phyloP scores from a whole-genome alignment of 2,329 filamentous ascomycete genomes.

The Fusarium sulawesiense region DNA sequence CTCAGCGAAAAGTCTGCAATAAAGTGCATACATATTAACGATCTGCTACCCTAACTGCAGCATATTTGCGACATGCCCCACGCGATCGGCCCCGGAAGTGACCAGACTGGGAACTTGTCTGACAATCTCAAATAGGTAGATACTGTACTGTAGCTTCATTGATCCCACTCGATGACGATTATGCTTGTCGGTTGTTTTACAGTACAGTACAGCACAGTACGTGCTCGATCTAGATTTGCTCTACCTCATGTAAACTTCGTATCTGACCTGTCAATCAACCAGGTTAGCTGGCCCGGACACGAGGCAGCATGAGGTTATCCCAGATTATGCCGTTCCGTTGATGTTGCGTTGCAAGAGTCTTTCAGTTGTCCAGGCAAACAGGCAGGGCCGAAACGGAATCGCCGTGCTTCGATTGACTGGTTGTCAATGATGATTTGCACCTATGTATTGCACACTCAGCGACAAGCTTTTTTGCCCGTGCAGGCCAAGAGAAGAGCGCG shows the following conservation, averaged over 20 bases:
- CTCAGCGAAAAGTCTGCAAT: not conserved
- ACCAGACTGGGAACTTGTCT: slow-evolving; percentile 29
- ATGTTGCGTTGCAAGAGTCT: slow-evolving; percentile 7
- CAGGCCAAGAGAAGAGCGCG: slow-evolving; percentile 1
- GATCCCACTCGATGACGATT: slow-evolving; percentile 31
- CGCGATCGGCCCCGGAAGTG: slow-evolving; percentile 32
- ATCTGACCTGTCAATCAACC: slow-evolving; percentile 10
- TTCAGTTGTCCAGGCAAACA: slow-evolving; percentile 4
- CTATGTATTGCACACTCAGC: slow-evolving; percentile 5
- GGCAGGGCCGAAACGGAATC: slow-evolving; percentile 29
- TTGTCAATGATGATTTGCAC: slow-evolving; percentile 18
- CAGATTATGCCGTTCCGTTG: slow-evolving; percentile 19
- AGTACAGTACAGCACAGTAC: not conserved
- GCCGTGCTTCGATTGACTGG: slow-evolving; percentile 38
- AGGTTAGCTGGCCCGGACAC: slow-evolving; percentile 16
- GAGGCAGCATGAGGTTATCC: slow-evolving; percentile 34
- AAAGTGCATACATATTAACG: slow-evolving; percentile 32
- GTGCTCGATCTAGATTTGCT: slow-evolving; percentile 16
- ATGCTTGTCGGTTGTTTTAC: slow-evolving; percentile 3
- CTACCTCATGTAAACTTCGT: slow-evolving; percentile 14
- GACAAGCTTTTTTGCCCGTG: slow-evolving; percentile 25
- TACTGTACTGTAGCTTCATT: slow-evolving; percentile 17
- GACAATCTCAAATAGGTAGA: slow-evolving; percentile 27
- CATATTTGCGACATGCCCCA: slow-evolving; percentile 31
- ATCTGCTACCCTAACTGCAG: slow-evolving; percentile 12